These are phyloP conservation scores for Dothistroma septosporum DNA, from an alignment of 2,329 filamentous ascomycete species.

Conservation along the genomic window DNA sequence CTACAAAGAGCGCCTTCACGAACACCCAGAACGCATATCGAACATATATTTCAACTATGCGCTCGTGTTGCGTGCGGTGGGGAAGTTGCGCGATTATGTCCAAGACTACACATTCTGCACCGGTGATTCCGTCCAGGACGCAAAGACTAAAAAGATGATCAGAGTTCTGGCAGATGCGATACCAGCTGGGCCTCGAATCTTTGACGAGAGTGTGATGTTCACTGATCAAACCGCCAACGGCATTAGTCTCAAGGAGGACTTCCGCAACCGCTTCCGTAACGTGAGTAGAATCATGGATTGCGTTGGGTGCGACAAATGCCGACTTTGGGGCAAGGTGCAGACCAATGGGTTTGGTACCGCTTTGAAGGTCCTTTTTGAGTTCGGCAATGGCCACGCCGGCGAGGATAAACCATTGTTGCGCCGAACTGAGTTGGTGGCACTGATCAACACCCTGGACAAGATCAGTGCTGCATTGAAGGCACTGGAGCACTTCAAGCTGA, in stretches of 20 bases:
- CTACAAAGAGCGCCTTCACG: constrained; percentile 81
- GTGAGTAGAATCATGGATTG: constrained; percentile 97
- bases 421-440: constrained; percentile 85
- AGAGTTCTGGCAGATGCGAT: constrained; percentile 69
- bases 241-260: constrained; percentile 87
- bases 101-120: constrained; percentile 86
- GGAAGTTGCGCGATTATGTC: constrained; percentile 81
- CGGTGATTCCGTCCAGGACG: constrained; percentile 75
- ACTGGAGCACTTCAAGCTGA: constrained; percentile 65
- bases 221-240: constrained; percentile 51
- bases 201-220: constrained; percentile 96
- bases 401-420: constrained; percentile 66
- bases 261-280: constrained; percentile 94
- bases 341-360: constrained; percentile 92
- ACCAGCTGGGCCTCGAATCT: constrained; percentile 67
- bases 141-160: constrained; percentile 74
- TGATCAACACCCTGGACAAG: constrained; percentile 90
- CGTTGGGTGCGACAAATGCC: constrained; percentile 96
- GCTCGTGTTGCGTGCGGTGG: constrained; percentile 83
- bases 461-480: constrained; percentile 76
- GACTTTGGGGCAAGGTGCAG: constrained; percentile 96
- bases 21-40: constrained; percentile 82
- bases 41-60: constrained; percentile 99
- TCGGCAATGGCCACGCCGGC: constrained; percentile 61
- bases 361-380: constrained; percentile 93